These are phyloP conservation scores for Nakaseomyces uthaithaninus DNA, from an alignment of 1,139 yeast genomes.

Conservation along the genomic window DNA sequence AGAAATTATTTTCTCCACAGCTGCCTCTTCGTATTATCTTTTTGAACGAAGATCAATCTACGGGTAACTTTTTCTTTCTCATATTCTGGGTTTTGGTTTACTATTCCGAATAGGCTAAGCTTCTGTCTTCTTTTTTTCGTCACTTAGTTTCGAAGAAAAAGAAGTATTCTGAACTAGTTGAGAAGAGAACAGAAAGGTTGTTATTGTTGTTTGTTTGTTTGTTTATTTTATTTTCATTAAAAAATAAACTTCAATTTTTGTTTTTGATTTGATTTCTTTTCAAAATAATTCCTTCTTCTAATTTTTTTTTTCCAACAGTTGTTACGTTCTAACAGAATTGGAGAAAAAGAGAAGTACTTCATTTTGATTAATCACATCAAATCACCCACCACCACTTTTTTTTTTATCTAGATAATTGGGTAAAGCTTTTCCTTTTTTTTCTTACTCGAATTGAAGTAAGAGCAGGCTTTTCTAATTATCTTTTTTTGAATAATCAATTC, in stretches of 20 bases:
- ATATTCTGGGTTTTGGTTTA: not conserved
- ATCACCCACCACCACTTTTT: no score
- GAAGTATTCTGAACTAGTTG: not conserved
- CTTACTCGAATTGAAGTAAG: no score
- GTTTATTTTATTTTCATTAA: not conserved
- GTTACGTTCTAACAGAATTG: no score
- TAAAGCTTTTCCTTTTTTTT: no score
- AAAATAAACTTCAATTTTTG: no score
- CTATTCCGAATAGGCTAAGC: not conserved
- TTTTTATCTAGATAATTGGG: no score
- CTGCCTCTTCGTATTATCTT: constrained; percentile 5
- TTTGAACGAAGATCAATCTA: constrained; percentile 3
- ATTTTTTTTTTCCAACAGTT: no score
- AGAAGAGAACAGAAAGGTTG: not conserved
- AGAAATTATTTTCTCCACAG: constrained; percentile 5
- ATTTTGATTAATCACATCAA: no score
- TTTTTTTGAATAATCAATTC: not conserved
- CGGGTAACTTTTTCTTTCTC: not conserved
- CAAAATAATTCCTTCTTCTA: no score
- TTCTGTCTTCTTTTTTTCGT: not conserved
- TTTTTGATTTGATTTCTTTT: no score
- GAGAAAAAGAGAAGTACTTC: no score
- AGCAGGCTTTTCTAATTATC: not conserved
- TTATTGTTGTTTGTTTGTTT: not conserved
- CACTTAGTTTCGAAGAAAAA: not conserved